Evolutionary conservation across 345 rosid species (phyloP), one percentile per base, ranked within the genome.

Genomic region (Boechera stricta): DNA sequence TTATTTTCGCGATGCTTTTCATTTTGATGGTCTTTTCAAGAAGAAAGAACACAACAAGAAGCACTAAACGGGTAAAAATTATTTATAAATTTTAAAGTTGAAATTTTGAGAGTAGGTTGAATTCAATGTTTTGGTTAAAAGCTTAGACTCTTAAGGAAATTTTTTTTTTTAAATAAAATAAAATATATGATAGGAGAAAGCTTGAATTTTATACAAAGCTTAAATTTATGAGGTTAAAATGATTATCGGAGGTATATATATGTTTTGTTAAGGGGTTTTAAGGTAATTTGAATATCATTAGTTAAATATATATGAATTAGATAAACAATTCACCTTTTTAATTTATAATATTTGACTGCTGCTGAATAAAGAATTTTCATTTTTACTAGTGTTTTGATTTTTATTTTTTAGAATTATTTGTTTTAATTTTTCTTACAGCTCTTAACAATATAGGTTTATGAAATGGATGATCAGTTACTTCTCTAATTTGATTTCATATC

Each of bases 11-110:
- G 16, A n/a, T n/a, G n/a, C n/a, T n/a, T n/a, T n/a, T n/a, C n/a
- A n/a, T n/a, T n/a, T n/a, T n/a, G n/a, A n/a, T n/a, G 16, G 16
- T 16, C 16, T 16, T 16, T 16, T 16, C 16, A 16, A 16, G 16
- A 16, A 60, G 47, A 16, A 59, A 69, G 77, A 74, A 78, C 52
- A 59, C 53, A 78, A 73, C 77, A 76, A 70, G 70, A 67, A 45
- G 75, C 80, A 76, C 80, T 69, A 41, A 61, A 44, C 24, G 3
- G 29, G 57, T 53, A 24, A 62, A 36, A 5, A 32, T 24, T n/a
- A 1, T 31, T 24, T n/a, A 1, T 31, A 6, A 7, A 6, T 10
- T 29, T 28, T 5, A 38, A 77, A 77, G 42, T 74, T 66, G 42
- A 77, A 66, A 55, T 24, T 57, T 16, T 35, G 28, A 69, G 67